Conservation (phyloP, 2,329 filamentous ascomycete species). For the Dothideomycetes sp. region DNA sequence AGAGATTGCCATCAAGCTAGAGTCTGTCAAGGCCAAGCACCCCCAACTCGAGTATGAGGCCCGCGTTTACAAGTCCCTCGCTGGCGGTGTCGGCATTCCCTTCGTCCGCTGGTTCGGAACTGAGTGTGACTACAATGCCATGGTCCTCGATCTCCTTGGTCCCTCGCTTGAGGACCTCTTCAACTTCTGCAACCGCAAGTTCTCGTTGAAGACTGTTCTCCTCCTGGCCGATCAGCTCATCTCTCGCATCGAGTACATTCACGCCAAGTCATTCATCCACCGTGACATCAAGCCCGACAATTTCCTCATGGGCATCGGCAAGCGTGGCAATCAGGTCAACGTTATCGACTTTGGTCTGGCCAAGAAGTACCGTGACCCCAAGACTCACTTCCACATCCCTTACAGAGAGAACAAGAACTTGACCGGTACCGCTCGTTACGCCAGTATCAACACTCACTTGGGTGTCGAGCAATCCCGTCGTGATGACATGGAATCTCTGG, state of each 20-base stretch:
- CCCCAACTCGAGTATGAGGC: slow-evolving; percentile 98
- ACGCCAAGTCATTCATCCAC: slow-evolving; percentile 99
- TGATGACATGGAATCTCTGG: slow-evolving; percentile 98
- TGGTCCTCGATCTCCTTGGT: slow-evolving; percentile 95
- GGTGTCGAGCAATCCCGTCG: slow-evolving; percentile 97
- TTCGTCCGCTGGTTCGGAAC: slow-evolving; percentile 99
- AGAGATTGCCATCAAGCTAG: slow-evolving; percentile 99
- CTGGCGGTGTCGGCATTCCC: slow-evolving; percentile 93
- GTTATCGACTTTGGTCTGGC: slow-evolving; percentile 98
- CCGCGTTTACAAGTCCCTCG: slow-evolving; percentile 80
- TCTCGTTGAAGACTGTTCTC: slow-evolving; percentile 95
- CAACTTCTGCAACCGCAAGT: slow-evolving; percentile 99
- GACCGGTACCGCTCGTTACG: slow-evolving; percentile 96
- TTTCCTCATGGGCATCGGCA: slow-evolving; percentile 98
- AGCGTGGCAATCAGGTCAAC: slow-evolving; percentile 98
- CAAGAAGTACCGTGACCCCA: slow-evolving; percentile 99
- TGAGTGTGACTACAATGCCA: slow-evolving; percentile 99
- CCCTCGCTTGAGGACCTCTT: slow-evolving; percentile 95
- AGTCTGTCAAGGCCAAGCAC: slow-evolving; percentile 99
- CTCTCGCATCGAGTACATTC: slow-evolving; percentile 98
- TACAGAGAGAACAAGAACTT: slow-evolving; percentile 99
- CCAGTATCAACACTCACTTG: slow-evolving; percentile 96
- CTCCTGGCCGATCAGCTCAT: slow-evolving; percentile 96
- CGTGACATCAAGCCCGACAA: slow-evolving; percentile 99
- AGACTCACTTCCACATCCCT: slow-evolving; percentile 99